These are phyloP conservation scores for Tillandsia fasciculata DNA, from an alignment of 176 grass and related monocot species.

Conservation along the genomic window DNA sequence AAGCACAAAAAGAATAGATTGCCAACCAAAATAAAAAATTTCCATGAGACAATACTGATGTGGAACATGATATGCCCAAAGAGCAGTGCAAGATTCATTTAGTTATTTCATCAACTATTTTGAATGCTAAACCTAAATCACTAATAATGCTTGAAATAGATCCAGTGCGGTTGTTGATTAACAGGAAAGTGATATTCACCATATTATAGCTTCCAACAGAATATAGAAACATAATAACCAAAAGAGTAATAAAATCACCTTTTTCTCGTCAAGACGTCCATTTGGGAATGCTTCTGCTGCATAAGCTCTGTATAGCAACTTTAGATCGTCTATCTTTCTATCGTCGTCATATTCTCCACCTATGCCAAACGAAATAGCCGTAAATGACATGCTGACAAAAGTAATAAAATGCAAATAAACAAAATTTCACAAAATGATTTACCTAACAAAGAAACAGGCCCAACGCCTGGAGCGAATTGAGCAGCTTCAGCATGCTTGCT, in stretches of 20 bases:
- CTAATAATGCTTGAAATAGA: background rate
- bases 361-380: conserved; percentile 18
- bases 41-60: no score
- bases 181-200: background rate
- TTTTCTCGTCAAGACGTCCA: conserved; percentile 53
- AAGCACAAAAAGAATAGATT: background rate
- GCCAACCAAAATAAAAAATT: background rate
- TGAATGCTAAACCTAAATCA: no score
- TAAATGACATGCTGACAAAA: background rate
- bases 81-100: no score
- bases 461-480: conserved; percentile 57
- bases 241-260: conserved; percentile 36
- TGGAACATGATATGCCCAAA: no score
- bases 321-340: conserved; percentile 67
- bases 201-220: background rate
- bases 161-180: background rate
- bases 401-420: conserved; percentile 16
- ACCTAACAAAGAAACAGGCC: conserved; percentile 84
- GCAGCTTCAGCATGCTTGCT: conserved; percentile 59
- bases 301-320: conserved; percentile 73
- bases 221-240: background rate
- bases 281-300: conserved; percentile 65
- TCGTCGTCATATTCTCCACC: conserved; percentile 67
- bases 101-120: no score
- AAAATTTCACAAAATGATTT: conserved; percentile 14